Percentiles rank a stretch among this genome's conserved stretches.
Conservation (phyloP, 352 stramenopile species). For the Globisporangium lucens region DNA sequence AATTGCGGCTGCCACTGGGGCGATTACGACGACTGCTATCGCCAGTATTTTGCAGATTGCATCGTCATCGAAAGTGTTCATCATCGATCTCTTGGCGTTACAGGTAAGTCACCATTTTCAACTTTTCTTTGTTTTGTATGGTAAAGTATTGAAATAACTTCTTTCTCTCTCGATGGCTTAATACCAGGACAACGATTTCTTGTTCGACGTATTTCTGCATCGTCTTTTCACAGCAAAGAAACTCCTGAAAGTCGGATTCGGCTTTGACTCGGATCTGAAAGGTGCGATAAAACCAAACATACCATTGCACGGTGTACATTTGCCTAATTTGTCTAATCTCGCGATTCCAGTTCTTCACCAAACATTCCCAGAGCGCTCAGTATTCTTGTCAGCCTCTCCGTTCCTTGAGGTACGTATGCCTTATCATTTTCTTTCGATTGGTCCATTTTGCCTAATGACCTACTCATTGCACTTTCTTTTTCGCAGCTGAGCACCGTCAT, state of each 20-base stretch:
- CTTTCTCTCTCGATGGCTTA: not conserved
- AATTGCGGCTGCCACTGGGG: slow-evolving; percentile 8
- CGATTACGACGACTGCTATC: slow-evolving; percentile 28
- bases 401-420: slow-evolving; percentile 40
- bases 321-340: not conserved
- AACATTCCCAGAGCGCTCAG: slow-evolving; percentile 56
- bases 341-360: slow-evolving; percentile 45
- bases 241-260: slow-evolving; percentile 59
- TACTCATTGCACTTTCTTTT: not conserved
- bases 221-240: slow-evolving; percentile 28
- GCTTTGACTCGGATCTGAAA: slow-evolving; percentile 72
- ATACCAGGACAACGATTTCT: slow-evolving; percentile 31
- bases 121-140: not conserved
- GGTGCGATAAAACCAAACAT: slow-evolving; percentile 21
- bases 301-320: not conserved
- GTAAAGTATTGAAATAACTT: not conserved
- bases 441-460: not conserved
- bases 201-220: slow-evolving; percentile 47
- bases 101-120: slow-evolving; percentile 32
- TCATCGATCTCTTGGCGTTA: slow-evolving; percentile 55
- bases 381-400: slow-evolving; percentile 29
- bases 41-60: slow-evolving; percentile 70
- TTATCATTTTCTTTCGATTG: not conserved
- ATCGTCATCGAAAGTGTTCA: slow-evolving; percentile 35
- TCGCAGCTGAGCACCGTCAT: slow-evolving; percentile 30